Percentiles rank a stretch among this genome's conserved stretches.
Evolutionary conservation across 2,329 filamentous ascomycete species (phyloP).

Genomic region (Arthrobotrys megalospora): DNA sequence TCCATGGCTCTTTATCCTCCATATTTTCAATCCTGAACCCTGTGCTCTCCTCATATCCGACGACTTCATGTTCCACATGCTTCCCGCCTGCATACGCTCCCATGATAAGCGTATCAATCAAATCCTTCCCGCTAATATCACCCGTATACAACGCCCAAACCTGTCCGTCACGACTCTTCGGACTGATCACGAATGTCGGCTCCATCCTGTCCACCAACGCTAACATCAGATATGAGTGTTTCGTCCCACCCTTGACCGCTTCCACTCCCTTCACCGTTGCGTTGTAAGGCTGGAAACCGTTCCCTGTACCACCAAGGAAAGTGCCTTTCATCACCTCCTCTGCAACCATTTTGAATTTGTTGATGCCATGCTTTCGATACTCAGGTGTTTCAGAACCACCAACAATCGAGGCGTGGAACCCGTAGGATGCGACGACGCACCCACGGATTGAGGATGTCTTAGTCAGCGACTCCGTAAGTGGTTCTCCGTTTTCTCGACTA

Average conservation of each 20-base stretch:
- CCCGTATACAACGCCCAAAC: constrained; percentile 57
- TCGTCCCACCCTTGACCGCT: constrained; percentile 66
- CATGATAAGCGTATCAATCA: constrained; percentile 85
- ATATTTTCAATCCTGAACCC: constrained; percentile 77
- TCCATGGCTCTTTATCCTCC: constrained; percentile 76
- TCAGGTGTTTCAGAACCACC: constrained; percentile 89
- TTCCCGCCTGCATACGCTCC: constrained; percentile 74
- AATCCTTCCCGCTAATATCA: constrained; percentile 65
- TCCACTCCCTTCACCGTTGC: constrained; percentile 70
- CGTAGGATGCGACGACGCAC: constrained; percentile 89
- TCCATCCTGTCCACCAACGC: constrained; percentile 87
- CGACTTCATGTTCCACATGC: constrained; percentile 72
- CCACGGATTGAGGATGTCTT: constrained; percentile 74
- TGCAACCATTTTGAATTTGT: constrained; percentile 88
- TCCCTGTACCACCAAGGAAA: constrained; percentile 66
- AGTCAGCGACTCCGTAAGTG: constrained; percentile 65
- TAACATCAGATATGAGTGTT: constrained; percentile 82
- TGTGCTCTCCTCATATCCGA: constrained; percentile 81
- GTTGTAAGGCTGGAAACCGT: constrained; percentile 72
- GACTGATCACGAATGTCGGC: constrained; percentile 85
- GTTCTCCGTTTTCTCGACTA: constrained; percentile 41
- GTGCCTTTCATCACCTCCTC: constrained; percentile 70
- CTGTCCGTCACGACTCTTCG: constrained; percentile 77
- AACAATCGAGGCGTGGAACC: constrained; percentile 89
- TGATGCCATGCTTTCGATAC: constrained; percentile 82